A percentile compares a stretch with the other conserved stretches of the same genome.
Conservation (phyloP, 805 yeast genomes). For the Candida palmyrensis region DNA sequence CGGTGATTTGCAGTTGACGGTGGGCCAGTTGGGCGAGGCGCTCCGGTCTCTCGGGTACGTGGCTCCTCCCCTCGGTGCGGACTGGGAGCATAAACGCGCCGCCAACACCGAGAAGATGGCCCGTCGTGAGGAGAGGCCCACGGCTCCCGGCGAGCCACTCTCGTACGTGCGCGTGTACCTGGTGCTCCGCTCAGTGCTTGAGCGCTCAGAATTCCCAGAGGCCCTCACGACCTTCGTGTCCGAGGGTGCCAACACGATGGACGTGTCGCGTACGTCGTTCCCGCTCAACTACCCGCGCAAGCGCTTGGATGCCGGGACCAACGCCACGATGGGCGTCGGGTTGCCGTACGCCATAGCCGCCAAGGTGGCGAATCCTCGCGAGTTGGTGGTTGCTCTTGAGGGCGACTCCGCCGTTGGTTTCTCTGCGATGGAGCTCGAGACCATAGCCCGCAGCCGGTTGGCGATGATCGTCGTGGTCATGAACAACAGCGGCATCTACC, state of each 20-base stretch:
- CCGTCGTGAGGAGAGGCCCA: conserved; percentile 22
- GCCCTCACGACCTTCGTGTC: conserved; percentile 41
- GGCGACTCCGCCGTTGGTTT: conserved; percentile 81
- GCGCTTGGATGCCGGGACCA: conserved; percentile 68
- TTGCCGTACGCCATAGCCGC: conserved; percentile 67
- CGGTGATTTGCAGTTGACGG: conserved; percentile 49
- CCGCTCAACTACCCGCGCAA: conserved; percentile 47
- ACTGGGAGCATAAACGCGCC: conserved; percentile 19
- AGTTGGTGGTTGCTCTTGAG: conserved; percentile 52
- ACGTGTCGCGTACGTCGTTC: conserved; percentile 58
- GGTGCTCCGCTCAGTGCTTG: conserved; percentile 29
- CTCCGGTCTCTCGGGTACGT: conserved; percentile 19
- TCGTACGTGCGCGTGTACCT: conserved; percentile 51
- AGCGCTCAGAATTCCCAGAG: conserved; percentile 11
- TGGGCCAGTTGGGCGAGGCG: conserved; percentile 25
- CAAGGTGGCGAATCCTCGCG: conserved; percentile 37
- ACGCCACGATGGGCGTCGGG: conserved; percentile 77
- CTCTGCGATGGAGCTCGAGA: conserved; percentile 68
- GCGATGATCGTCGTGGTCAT: conserved; percentile 58
- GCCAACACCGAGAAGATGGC: conserved; percentile 26
- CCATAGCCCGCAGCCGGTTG: conserved; percentile 50
- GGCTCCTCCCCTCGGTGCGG: conserved; percentile 23
- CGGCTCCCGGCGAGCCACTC: conserved; percentile 18
- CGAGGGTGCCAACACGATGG: conserved; percentile 82
- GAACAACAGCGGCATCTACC: conserved; percentile 72